Base-by-base conservation (phyloP, 495 filamentous ascomycete genomes). In the Annulohypoxylon nitens region DNA sequence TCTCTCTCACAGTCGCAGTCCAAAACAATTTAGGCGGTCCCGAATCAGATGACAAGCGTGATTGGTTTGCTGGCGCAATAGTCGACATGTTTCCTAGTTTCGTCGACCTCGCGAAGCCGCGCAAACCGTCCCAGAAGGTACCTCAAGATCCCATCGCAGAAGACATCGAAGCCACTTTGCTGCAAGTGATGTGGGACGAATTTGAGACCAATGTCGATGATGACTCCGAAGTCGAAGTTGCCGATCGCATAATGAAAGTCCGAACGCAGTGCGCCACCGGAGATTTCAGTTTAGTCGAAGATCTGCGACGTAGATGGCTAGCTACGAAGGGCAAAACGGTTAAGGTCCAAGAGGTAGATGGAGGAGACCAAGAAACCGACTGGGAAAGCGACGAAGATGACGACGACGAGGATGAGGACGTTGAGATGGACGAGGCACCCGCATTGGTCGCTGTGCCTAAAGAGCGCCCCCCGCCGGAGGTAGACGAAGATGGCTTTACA, bases 401-500 rank as follows among this genome's bases (percentile, higher is more conserved):
- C 23, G 87, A 87, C 1, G 86, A 84, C 12, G 86, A 88, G 5
- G 87, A 86, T 43, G 86, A 81, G 58, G 91, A 94, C 76, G 87
- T 89, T 51, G 91, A 93, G 67, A 96, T 97, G 93, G 87, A 80
- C 7, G 93, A 93, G 57, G 91, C 90, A 48, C 92, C 92, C 10
- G 74, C 82, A 20, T 77, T 91, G 60, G 87, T 89, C 45, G 76
- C 86, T 20, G 85, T 83, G 12, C 86, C 83, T 11, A 90, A 85
- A 77, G 89, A 90, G 81, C 93, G 87, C 80, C 78, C 83, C 51
- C 88, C 88, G 74, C 92, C 93, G 1, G 92, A 94, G 80, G 84
- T 97, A 57, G 95, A 98, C 81, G 93, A 97, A 61, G 95, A 98
- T 74, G 95, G 95, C 12, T 98, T 98, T 79, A 94, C 90, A n/a